Evolutionary conservation across 2,329 filamentous ascomycete species (phyloP).

Genomic region (Sporothrix sp.): DNA sequence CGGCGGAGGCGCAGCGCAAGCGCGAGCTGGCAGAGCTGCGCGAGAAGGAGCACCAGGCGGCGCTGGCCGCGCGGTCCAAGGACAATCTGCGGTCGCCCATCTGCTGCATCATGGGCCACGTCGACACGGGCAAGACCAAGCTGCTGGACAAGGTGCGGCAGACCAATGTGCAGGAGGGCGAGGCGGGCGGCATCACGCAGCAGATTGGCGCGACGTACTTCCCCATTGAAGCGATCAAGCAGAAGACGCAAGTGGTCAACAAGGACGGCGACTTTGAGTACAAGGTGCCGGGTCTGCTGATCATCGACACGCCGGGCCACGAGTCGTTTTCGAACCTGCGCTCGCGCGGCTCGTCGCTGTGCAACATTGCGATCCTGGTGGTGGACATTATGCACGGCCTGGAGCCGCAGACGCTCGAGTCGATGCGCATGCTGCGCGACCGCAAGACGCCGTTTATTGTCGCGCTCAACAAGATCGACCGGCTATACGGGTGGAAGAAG

Average conservation of each 20-base stretch:
- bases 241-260: slow-evolving; percentile 93
- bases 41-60: slow-evolving; percentile 83
- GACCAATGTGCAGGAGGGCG: slow-evolving; percentile 97
- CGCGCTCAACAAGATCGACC: slow-evolving; percentile 98
- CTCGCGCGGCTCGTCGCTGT: slow-evolving; percentile 92
- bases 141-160: slow-evolving; percentile 95
- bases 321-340: slow-evolving; percentile 99
- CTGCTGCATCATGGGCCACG: slow-evolving; percentile 98
- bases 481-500: slow-evolving; percentile 97
- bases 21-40: slow-evolving; percentile 80
- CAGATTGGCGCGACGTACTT: slow-evolving; percentile 99
- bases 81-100: slow-evolving; percentile 95
- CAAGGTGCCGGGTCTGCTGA: slow-evolving; percentile 91
- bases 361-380: slow-evolving; percentile 97
- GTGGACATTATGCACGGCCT: slow-evolving; percentile 99
- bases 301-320: slow-evolving; percentile 98
- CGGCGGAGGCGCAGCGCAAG: slow-evolving; percentile 68
- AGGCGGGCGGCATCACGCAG: slow-evolving; percentile 98
- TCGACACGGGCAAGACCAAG: slow-evolving; percentile 99
- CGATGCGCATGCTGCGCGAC: slow-evolving; percentile 87
- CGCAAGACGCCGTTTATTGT: slow-evolving; percentile 97
- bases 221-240: slow-evolving; percentile 81
- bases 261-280: slow-evolving; percentile 82
- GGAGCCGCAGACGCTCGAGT: slow-evolving; percentile 93
- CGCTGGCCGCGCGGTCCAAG: slow-evolving; percentile 79